Base-by-base conservation (phyloP, 768 basidiomycete genomes). In the Tylopilus balloui region DNA sequence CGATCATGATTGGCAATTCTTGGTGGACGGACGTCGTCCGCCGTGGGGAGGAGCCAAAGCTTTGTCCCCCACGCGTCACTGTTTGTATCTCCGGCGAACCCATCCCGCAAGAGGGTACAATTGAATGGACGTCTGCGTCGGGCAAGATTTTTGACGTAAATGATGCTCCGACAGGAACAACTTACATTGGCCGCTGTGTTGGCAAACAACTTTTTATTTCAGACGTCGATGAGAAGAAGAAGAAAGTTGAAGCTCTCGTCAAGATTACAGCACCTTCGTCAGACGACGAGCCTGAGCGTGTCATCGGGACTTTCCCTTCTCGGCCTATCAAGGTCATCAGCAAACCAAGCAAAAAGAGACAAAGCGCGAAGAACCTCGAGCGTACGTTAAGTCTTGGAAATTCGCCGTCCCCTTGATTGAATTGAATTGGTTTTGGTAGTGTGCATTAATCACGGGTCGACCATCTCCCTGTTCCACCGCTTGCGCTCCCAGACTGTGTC, bases 321-420 rank as follows among this genome's bases (percentile, higher is more conserved):
- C 85, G 88, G 39, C 84, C 93, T n/a, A 97, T 98, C 76, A 94
- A 93, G 69, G 91, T 98, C 61, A 97, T 98, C 71, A 92, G 88
- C 71, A 98, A 97, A 69, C 95, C 95, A 4, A 92, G 89, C 73
- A 96, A 97, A 77, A 96, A 96, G 78, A 79, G 92, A 59, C 87
- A 92, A 69, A 91, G 86, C 63, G 89, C 87, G 39, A 95, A 95
- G 77, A 92, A 91, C 59, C 78, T 92, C 15, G 90, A 96, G 67
- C 72, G 92, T 94, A 65, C 74, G 93, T 78, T 28, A 44, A 17
- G 25, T 38, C 27, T 47, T 23, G 37, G 52, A 42, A 48, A 57
- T 47, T 45, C 42, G 20, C 47, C 38, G 37, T 42, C 50, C 48
- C 48, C 25, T 48, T 51, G 37, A 50, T 49, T 55, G 20, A 53